Evolutionary conservation across 2,329 filamentous ascomycete genomes (phyloP).

Genomic region (Boeremia exigua): DNA sequence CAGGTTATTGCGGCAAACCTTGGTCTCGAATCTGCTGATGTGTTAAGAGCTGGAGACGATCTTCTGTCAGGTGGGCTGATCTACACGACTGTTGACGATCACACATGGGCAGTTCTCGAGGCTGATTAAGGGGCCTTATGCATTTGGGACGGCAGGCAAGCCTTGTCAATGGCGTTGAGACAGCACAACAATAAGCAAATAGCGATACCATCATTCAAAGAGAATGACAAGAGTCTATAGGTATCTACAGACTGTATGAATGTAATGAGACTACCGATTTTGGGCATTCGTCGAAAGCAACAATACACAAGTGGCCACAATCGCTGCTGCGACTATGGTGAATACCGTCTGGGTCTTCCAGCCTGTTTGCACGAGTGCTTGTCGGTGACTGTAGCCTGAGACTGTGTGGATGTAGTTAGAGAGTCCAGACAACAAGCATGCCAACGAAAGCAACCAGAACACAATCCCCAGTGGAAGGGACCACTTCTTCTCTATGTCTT

Average conservation of each 20-base stretch:
- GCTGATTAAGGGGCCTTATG: slow-evolving; percentile 40
- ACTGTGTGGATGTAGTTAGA: slow-evolving; percentile 87
- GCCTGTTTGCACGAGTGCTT: slow-evolving; percentile 88
- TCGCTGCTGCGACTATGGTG: slow-evolving; percentile 48
- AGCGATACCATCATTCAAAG: background rate
- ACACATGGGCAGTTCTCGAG: slow-evolving; percentile 88
- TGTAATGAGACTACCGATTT: slow-evolving; percentile 19
- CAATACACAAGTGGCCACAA: slow-evolving; percentile 50
- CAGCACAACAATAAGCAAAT: background rate
- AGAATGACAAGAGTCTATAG: background rate
- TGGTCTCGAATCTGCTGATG: slow-evolving; percentile 71
- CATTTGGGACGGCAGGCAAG: background rate
- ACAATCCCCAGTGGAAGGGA: slow-evolving; percentile 83
- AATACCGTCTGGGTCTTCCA: slow-evolving; percentile 87
- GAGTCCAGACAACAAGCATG: slow-evolving; percentile 78
- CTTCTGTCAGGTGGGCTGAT: slow-evolving; percentile 75
- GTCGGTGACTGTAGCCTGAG: slow-evolving; percentile 77
- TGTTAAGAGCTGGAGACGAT: slow-evolving; percentile 81
- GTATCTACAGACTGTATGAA: slow-evolving; percentile 11
- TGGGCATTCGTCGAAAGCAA: slow-evolving; percentile 50
- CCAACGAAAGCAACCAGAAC: slow-evolving; percentile 83
- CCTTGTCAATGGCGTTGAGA: background rate
- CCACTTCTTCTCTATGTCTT: slow-evolving; percentile 70
- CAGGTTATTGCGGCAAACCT: slow-evolving; percentile 74
- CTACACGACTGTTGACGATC: slow-evolving; percentile 90